Conservation (phyloP, 192 early-diverging fungal species). For the Coemansia sp. region DNA sequence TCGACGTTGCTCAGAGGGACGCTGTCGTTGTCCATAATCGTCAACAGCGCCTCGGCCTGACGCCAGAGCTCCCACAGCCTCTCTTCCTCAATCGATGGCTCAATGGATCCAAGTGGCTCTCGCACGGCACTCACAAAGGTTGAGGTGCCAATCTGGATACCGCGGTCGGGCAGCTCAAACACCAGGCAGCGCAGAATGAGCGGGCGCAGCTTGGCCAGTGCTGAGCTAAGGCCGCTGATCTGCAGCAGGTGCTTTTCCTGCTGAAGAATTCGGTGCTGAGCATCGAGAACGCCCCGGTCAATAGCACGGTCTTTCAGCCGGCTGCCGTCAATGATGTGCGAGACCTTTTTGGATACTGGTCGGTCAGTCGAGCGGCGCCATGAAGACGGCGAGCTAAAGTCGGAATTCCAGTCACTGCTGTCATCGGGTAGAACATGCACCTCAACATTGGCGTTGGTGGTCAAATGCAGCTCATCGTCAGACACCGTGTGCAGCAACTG, state of each 20-base stretch:
- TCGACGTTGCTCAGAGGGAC: constrained; percentile 33
- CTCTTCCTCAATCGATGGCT: constrained; percentile 53
- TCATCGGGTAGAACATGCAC: constrained; percentile 48
- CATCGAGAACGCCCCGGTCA: constrained; percentile 52
- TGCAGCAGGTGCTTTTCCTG: constrained; percentile 50
- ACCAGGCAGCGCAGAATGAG: constrained; percentile 50
- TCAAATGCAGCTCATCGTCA: constrained; percentile 38
- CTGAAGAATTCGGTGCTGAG: constrained; percentile 49
- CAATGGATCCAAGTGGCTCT: constrained; percentile 47
- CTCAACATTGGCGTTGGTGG: constrained; percentile 22
- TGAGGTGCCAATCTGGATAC: constrained; percentile 41
- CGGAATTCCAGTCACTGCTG: constrained; percentile 56
- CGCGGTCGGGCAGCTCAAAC: constrained; percentile 53
- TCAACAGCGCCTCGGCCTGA: constrained; percentile 52
- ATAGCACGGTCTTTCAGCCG: constrained; percentile 52
- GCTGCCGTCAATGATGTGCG: constrained; percentile 28
- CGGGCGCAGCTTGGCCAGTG: constrained; percentile 44
- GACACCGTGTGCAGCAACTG: constrained; percentile 24
- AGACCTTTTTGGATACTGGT: constrained; percentile 23
- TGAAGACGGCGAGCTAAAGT: constrained; percentile 56
- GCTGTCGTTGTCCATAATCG: constrained; percentile 54
- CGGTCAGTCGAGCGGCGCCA: constrained; percentile 47
- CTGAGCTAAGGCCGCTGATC: constrained; percentile 43
- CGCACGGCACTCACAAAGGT: constrained; percentile 42
- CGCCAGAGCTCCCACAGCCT: constrained; percentile 56